Conservation (phyloP, 257 asterid genomes). For the Asclepias syriaca region DNA sequence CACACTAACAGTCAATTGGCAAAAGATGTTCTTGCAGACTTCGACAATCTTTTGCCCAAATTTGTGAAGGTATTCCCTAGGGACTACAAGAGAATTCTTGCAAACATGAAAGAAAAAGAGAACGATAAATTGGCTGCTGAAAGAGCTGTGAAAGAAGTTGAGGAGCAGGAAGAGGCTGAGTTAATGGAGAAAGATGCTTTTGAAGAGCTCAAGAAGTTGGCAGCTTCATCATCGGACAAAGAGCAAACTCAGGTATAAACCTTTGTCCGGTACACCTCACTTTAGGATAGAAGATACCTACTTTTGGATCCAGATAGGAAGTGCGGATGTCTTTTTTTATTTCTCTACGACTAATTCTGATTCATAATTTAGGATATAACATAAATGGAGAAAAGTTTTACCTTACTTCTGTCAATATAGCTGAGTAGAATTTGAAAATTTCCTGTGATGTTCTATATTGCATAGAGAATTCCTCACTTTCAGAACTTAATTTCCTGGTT, state of each 20-base stretch:
- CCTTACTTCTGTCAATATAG: background rate
- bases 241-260: conserved; percentile 44
- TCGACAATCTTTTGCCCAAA: conserved; percentile 66
- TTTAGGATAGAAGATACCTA: background rate
- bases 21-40: conserved; percentile 69
- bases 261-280: background rate
- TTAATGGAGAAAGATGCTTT: conserved; percentile 78
- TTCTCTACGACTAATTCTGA: background rate
- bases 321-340: background rate
- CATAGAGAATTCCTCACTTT: background rate
- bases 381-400: background rate
- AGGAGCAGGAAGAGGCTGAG: conserved; percentile 60
- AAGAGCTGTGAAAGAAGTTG: conserved; percentile 50
- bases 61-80: conserved; percentile 93
- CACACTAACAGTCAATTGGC: conserved; percentile 88
- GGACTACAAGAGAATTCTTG: conserved; percentile 78
- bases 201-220: conserved; percentile 86
- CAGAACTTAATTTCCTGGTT: too few relatives aligned
- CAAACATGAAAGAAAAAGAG: conserved; percentile 53
- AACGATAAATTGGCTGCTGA: conserved; percentile 40
- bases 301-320: background rate
- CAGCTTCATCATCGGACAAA: conserved; percentile 40
- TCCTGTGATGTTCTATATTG: background rate
- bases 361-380: background rate
- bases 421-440: background rate